Conservation (phyloP, 2,329 filamentous ascomycete genomes). For the Pyrenochaeta sp. region DNA sequence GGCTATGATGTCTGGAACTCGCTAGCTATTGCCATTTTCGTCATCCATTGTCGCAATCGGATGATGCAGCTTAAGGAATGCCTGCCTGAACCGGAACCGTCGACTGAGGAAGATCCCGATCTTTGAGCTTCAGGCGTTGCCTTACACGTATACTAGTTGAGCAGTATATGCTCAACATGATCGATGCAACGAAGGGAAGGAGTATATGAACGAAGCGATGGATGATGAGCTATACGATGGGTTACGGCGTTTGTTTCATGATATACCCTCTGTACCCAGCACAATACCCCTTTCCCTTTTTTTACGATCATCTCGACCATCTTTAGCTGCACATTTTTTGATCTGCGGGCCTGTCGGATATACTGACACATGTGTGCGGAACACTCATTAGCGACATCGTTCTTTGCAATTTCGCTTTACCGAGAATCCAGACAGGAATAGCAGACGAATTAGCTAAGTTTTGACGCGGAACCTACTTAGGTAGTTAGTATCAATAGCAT, state of each 20-base stretch:
- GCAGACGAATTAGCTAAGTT: not conserved
- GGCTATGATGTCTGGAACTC: constrained; percentile 69
- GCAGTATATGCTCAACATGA: not conserved
- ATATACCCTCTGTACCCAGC: constrained; percentile 28
- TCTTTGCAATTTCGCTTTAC: not conserved
- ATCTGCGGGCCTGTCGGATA: not conserved
- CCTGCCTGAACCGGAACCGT: constrained; percentile 28
- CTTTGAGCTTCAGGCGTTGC: constrained; percentile 22
- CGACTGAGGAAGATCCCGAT: constrained; percentile 40
- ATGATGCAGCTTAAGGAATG: constrained; percentile 56
- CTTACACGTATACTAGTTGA: not conserved
- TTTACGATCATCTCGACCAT: not conserved
- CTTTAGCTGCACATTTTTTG: not conserved
- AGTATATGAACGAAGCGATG: not conserved
- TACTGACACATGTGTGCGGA: not conserved
- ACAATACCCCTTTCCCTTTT: constrained; percentile 19
- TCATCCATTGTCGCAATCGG: constrained; percentile 62
- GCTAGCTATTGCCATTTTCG: constrained; percentile 64
- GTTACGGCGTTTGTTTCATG: constrained; percentile 18
- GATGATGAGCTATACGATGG: not conserved
- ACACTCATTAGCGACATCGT: not conserved
- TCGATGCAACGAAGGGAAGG: constrained; percentile 6
- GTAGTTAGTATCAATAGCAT: not conserved
- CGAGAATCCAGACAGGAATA: not conserved
- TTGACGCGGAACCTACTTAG: not conserved